Evolutionary conservation across 768 basidiomycete species (phyloP), one percentile per base, ranked within the genome.

Genomic region (Naganishia kalamii): DNA sequence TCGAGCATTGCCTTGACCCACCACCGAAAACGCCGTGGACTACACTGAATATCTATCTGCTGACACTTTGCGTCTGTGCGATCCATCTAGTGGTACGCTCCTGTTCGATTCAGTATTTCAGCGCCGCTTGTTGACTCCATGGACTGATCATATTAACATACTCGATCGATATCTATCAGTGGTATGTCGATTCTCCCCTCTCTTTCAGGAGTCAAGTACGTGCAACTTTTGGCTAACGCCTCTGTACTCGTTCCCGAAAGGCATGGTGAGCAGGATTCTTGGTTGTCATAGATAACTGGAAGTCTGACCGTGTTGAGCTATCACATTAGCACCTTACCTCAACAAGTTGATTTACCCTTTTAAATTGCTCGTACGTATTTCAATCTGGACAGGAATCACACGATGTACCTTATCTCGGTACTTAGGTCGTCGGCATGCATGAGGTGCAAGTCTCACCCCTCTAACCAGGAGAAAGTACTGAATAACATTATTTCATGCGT

Each of bases 271-370:
- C 43, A 10, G 43, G n/a, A n/a, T n/a, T n/a, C n/a, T n/a, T n/a
- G n/a, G n/a, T 40, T 17, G 17, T 7, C 37, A 40, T 7, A 8
- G 37, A 8, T 17, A 40, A 54, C 19, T 13, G 15, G 37, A 35
- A 23, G 15, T 15, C 37, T 41, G 57, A 37, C 57, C 7, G 27
- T 35, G 17, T 35, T 17, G 8, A 21, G 12, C 21, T 41, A 4
- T 43, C 32, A 13, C 5, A 23, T 1, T 60, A 74, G 74, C 74
- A 25, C 75, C 75, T 8, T 67, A 68, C 29, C 68, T 78, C 13
- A 70, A 74, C 37, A 65, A 69, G 67, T 41, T 76, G 37, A 73
- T 79, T 13, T 79, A 79, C 54, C 78, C 78, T 2, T 79, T 79
- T 74, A 79, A 79, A 65, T 71, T 79, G 6, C 65, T 75, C 3